These are phyloP conservation scores for Metschnikowia santaceciliae DNA, from an alignment of 805 yeast species.

Conservation along the genomic window DNA sequence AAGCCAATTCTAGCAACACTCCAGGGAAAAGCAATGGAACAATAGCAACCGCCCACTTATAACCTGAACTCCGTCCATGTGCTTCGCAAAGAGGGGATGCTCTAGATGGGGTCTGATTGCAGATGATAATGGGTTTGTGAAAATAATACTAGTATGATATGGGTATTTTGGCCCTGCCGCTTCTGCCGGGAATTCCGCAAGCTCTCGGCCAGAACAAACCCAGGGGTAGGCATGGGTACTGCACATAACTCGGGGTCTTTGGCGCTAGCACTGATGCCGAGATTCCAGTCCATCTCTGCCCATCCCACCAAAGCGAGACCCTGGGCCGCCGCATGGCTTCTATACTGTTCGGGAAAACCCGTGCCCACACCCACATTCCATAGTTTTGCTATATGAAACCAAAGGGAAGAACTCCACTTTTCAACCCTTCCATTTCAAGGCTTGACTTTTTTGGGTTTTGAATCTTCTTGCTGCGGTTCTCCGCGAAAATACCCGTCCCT, in stretches of 20 bases:
- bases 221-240: neutral
- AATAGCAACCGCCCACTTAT: neutral
- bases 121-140: too few species aligned
- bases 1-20: conserved; percentile 1
- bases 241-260: neutral
- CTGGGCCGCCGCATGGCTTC: neutral
- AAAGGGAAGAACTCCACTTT: too few species aligned
- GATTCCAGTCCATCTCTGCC: neutral
- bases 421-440: too few species aligned
- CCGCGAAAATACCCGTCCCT: neutral
- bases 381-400: neutral
- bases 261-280: neutral
- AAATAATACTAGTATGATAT: too few species aligned
- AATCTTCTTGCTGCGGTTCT: neutral
- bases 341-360: neutral
- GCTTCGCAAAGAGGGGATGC: too few species aligned
- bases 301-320: neutral
- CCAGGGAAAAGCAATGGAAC: neutral
- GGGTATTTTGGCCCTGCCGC: neutral
- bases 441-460: too few species aligned
- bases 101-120: too few species aligned
- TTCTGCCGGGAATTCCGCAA: neutral
- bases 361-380: neutral
- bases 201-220: conserved; percentile 1
- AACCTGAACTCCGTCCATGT: neutral